Evolutionary conservation across 2,329 filamentous ascomycete genomes (phyloP).

Genomic region (Aschersonia sp.): DNA sequence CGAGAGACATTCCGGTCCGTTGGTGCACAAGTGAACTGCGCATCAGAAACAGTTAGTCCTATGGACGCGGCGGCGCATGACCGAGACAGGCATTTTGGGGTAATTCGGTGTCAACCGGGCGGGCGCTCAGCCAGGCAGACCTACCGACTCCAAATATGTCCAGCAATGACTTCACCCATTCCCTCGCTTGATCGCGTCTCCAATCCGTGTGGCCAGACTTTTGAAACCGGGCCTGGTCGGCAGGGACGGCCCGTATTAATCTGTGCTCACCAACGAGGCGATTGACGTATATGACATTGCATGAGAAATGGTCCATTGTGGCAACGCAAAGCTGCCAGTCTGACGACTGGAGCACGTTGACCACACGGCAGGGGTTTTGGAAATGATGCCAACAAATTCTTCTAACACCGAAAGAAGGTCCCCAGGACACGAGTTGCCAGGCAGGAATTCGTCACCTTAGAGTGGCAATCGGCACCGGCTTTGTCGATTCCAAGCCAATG

Average conservation of each 20-base stretch:
- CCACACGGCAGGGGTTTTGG: constrained; percentile 20
- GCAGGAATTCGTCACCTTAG: not conserved
- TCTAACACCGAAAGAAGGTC: not conserved
- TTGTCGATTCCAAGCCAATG: not conserved
- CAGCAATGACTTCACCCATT: constrained; percentile 34
- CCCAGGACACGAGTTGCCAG: not conserved
- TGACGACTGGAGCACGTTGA: constrained; percentile 43
- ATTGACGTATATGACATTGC: constrained; percentile 47
- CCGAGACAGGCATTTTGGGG: too few relatives aligned
- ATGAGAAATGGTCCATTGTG: constrained; percentile 42
- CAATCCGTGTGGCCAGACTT: constrained; percentile 12
- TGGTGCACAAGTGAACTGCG: constrained; percentile 38
- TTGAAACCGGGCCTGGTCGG: constrained; percentile 1
- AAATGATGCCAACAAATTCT: not conserved
- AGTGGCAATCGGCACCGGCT: not conserved
- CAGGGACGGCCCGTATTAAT: constrained; percentile 18
- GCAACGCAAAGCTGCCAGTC: constrained; percentile 42
- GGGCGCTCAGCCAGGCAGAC: not conserved
- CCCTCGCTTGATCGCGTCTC: constrained; percentile 24
- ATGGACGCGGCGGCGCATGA: not conserved
- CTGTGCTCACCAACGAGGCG: constrained; percentile 33
- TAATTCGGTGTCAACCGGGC: too few relatives aligned
- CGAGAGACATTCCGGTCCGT: constrained; percentile 37
- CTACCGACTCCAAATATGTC: constrained; percentile 39
- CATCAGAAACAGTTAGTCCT: not conserved